Conservation (phyloP, 208 protist genomes). For the Crithidia expoeki region DNA sequence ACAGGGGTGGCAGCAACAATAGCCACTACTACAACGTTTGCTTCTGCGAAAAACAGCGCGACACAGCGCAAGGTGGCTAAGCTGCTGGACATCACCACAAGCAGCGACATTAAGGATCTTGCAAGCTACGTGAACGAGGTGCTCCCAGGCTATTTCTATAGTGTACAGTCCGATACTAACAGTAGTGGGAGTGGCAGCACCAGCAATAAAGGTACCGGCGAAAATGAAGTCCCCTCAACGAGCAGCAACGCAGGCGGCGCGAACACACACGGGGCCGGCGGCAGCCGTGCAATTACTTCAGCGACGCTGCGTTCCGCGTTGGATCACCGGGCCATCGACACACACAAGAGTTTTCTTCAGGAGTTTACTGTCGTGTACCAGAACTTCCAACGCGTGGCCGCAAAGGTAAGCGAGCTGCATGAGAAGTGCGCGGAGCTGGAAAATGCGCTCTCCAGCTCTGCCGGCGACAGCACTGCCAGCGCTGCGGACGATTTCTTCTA, state of each 20-base stretch:
- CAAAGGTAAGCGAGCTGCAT: slow-evolving; percentile 55
- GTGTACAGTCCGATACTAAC: slow-evolving; percentile 10
- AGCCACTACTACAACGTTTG: neutral
- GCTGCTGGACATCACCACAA: slow-evolving; percentile 65
- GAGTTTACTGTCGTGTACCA: slow-evolving; percentile 63
- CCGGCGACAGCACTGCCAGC: neutral
- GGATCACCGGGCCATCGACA: slow-evolving; percentile 57
- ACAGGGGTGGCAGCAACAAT: neutral
- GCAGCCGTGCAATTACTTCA: neutral
- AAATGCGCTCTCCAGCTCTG: slow-evolving; percentile 3
- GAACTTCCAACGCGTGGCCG: slow-evolving; percentile 50
- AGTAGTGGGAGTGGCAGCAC: neutral
- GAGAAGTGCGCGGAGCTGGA: slow-evolving; percentile 44
- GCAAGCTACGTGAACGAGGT: slow-evolving; percentile 65
- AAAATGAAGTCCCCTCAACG: slow-evolving; percentile 5
- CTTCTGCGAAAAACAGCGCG: slow-evolving; percentile 14
- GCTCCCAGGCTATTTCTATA: slow-evolving; percentile 49
- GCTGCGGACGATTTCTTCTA: slow-evolving; percentile 34
- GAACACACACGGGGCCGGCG: neutral
- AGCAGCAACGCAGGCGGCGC: slow-evolving; percentile 6
- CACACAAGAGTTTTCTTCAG: slow-evolving; percentile 67
- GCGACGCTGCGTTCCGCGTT: slow-evolving; percentile 54
- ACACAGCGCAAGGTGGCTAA: slow-evolving; percentile 39
- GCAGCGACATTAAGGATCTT: slow-evolving; percentile 63
- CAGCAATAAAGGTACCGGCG: neutral